Evolutionary conservation across 1,139 yeast genomes (phyloP), one percentile per base, ranked within the genome.

Genomic region (Spathaspora sp.): DNA sequence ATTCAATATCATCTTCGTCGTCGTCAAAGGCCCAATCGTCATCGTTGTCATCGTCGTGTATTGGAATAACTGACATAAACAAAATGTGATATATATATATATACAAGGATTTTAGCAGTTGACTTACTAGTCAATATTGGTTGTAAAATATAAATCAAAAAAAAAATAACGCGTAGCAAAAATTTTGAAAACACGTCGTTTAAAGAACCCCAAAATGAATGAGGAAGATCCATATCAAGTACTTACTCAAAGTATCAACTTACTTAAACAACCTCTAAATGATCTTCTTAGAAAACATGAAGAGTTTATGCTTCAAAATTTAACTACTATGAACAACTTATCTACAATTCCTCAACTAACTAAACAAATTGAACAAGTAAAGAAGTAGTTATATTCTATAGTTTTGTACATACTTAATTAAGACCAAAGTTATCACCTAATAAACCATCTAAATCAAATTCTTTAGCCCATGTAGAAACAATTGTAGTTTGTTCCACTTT

Each of bases 401-500:
- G 27, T 17, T 26, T 36, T 13, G 11, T 36, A 26, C 36, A 36
- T 25, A 20, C 23, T 29, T 50, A 45, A 36, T 45, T 50, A 45
- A 58, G 54, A 20, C 71, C 73, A 54, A 68, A 68, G 51, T 66
- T 65, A 47, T 64, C 72, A 40, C 68, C 68, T 60, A 88, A 82
- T 54, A 91, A 74, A 7, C 89, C 90, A 61, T 89, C 97, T 57
- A 93, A 76, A 65, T 90, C 96, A 62, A 93, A 91, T 68, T 91
- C 99, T 64, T 88, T 80, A 15, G 98, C 86, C 98, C 99, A 93
- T 56, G 82, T 78, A n/a, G 78, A 70, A 18, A 95, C 99, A 58
- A 93, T 80, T 13, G 88, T 82, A 42, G 95, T 87, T 60, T 86
- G 87, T 57, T 86, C 95, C 39, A 77, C 80, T 62, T 74, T 79